Conservation (phyloP, 2,329 filamentous ascomycete species). For the Monilinia polystroma region DNA sequence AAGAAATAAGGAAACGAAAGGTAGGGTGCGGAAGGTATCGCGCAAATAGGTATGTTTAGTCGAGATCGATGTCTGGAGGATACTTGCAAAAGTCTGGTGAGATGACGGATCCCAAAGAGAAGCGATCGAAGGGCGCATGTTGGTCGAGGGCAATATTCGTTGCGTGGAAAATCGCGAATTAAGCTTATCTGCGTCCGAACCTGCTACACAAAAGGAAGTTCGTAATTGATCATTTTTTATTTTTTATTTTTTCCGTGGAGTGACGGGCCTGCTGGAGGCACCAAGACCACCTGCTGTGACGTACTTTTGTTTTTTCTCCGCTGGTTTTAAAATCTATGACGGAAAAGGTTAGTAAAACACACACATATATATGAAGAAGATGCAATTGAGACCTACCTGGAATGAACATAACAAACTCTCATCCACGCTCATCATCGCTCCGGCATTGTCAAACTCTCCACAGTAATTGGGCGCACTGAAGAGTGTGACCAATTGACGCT, state of each 20-base stretch:
- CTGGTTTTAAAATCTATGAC: slow-evolving; percentile 91
- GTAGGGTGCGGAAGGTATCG: slow-evolving; percentile 21
- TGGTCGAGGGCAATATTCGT: slow-evolving; percentile 31
- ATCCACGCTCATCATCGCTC: slow-evolving; percentile 99
- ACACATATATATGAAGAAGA: slow-evolving; percentile 4
- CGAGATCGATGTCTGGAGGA: slow-evolving; percentile 31
- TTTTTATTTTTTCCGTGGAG: slow-evolving; percentile 66
- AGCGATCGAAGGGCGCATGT: slow-evolving; percentile 29
- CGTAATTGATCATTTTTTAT: slow-evolving; percentile 65
- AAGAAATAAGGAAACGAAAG: slow-evolving; percentile 20
- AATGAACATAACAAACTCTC: slow-evolving; percentile 98
- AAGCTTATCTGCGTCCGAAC: slow-evolving; percentile 87
- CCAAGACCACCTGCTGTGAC: slow-evolving; percentile 72
- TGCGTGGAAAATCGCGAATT: slow-evolving; percentile 35
- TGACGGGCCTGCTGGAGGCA: slow-evolving; percentile 59
- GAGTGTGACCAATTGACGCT: slow-evolving; percentile 92
- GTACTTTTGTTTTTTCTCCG: slow-evolving; percentile 99
- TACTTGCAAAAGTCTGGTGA: slow-evolving; percentile 29
- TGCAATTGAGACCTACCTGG: slow-evolving; percentile 61
- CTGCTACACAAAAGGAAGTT: slow-evolving; percentile 75
- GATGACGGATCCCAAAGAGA: slow-evolving; percentile 26
- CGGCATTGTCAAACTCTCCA: slow-evolving; percentile 98
- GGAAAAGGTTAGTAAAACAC: slow-evolving; percentile 27
- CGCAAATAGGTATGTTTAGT: slow-evolving; percentile 38
- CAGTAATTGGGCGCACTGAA: slow-evolving; percentile 99